Base-by-base conservation (phyloP, 2,329 filamentous ascomycete species). In the Annulohypoxylon truncatum region DNA sequence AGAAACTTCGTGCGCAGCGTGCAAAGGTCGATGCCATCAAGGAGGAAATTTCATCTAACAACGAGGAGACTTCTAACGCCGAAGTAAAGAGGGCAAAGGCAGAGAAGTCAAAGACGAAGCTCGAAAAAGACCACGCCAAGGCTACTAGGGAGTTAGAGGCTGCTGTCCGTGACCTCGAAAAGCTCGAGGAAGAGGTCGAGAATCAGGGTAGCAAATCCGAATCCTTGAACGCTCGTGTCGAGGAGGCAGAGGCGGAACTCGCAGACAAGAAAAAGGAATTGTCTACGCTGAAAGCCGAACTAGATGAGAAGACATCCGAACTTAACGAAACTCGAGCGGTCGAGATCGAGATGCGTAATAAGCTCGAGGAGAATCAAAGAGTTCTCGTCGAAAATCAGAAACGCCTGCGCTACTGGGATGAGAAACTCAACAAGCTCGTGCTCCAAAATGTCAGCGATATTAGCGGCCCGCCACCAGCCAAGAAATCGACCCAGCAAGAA, bases 301-400 rank as follows among this genome's bases (percentile, higher is more conserved):
- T 98, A 9, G 95, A 99, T 71, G 90, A 92, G 73, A 97, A 94
- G 83, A 91, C 89, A 1, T 82, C 90, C 0, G 93, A 96, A 77
- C 85, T 98, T 61, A 97, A 98, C 75, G 91, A 93, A 75, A 97
- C 92, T 0, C 89, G 95, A 8, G 94, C 93, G 0, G 84, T 91
- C 2, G 96, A 99, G 79, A 97, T 99, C 66, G 96, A 99, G 79
- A 97, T 98, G 94, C 92, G 92, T 68, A 98, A 98, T 80, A 97
- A 97, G 81, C 89, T 99, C 1, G 96, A 98, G 76, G 95, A 98
- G 76, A 96, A 95, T 77, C 92, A 97, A 71, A 99, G 99, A 81
- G 88, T 90, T 8, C 85, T 98, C 12, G 80, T 82, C 0, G 95
- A 98, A 75, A 97, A 96, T 79, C 90, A 96, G 77, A 94, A 92